These are phyloP conservation scores for Helenozyma rhizophorensis DNA, from an alignment of 805 yeast genomes.

Conservation along the genomic window DNA sequence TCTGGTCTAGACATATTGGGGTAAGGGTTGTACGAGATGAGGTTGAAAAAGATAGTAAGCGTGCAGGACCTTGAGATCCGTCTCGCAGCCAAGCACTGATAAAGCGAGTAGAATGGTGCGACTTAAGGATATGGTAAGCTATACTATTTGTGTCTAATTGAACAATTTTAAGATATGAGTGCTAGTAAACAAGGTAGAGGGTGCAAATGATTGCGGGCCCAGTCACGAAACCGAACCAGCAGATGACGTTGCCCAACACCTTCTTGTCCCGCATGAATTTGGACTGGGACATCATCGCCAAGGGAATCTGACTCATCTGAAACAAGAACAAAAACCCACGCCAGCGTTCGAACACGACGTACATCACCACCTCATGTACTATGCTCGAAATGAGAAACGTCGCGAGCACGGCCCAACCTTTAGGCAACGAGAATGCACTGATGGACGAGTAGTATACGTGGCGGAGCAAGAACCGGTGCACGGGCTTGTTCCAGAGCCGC, in stretches of 20 bases:
- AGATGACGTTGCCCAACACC: slow-evolving; percentile 71
- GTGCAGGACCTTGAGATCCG: too few relatives aligned
- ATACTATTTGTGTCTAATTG: neutral
- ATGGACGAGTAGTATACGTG: slow-evolving; percentile 94
- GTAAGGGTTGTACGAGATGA: slow-evolving; percentile 1
- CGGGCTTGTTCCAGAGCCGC: slow-evolving; percentile 92
- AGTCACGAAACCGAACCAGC: slow-evolving; percentile 87
- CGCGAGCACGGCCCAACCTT: slow-evolving; percentile 63
- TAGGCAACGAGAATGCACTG: slow-evolving; percentile 65
- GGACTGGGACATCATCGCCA: slow-evolving; percentile 61
- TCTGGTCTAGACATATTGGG: slow-evolving; percentile 87
- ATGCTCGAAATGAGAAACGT: slow-evolving; percentile 77
- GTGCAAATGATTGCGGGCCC: slow-evolving; percentile 91
- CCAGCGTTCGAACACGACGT: slow-evolving; percentile 69
- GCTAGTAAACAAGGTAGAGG: slow-evolving; percentile 56
- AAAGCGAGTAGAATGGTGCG: neutral
- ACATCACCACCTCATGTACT: slow-evolving; percentile 92
- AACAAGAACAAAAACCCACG: slow-evolving; percentile 76
- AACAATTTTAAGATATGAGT: slow-evolving; percentile 3
- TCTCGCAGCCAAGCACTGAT: too few relatives aligned
- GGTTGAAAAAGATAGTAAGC: slow-evolving; percentile 1
- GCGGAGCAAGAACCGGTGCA: slow-evolving; percentile 79
- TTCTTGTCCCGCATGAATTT: slow-evolving; percentile 51
- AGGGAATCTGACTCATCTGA: slow-evolving; percentile 87
- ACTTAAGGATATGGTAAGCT: neutral